Conservation (phyloP, 345 rosid genomes). For the Trapa bicornis region DNA sequence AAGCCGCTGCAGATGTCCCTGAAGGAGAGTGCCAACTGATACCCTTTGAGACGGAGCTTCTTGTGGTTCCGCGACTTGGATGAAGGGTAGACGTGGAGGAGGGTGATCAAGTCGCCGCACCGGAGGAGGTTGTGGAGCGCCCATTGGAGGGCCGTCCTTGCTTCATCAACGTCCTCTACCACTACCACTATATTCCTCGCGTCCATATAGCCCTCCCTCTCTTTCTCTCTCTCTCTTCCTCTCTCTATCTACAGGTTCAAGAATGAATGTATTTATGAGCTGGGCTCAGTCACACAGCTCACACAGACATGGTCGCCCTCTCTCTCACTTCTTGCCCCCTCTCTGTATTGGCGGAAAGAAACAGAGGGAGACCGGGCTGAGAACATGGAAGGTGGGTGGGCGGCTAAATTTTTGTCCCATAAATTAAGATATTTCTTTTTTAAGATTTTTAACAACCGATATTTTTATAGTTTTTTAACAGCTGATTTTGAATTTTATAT, state of each 20-base stretch:
- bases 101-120: constrained; percentile 29
- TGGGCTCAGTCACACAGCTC: constrained; percentile 6
- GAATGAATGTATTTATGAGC: neutral
- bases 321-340: neutral
- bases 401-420: neutral
- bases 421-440: neutral
- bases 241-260: neutral
- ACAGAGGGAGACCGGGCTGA: neutral
- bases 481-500: neutral
- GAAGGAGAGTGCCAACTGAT: constrained; percentile 37
- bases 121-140: constrained; percentile 34
- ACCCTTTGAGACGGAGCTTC: constrained; percentile 28
- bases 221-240: neutral
- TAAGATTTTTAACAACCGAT: neutral
- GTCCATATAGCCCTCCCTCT: constrained; percentile 15
- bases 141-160: constrained; percentile 38
- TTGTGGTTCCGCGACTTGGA: constrained; percentile 11
- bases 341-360: neutral
- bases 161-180: constrained; percentile 33
- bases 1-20: constrained; percentile 32
- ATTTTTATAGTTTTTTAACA: neutral
- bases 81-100: constrained; percentile 29
- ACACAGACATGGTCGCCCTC: neutral
- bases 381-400: neutral
- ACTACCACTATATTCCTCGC: constrained; percentile 30